A percentile compares a stretch with the other conserved stretches of the same genome.
Evolutionary conservation across 805 yeast species (phyloP).

Genomic region (Kazachstania taianensis): DNA sequence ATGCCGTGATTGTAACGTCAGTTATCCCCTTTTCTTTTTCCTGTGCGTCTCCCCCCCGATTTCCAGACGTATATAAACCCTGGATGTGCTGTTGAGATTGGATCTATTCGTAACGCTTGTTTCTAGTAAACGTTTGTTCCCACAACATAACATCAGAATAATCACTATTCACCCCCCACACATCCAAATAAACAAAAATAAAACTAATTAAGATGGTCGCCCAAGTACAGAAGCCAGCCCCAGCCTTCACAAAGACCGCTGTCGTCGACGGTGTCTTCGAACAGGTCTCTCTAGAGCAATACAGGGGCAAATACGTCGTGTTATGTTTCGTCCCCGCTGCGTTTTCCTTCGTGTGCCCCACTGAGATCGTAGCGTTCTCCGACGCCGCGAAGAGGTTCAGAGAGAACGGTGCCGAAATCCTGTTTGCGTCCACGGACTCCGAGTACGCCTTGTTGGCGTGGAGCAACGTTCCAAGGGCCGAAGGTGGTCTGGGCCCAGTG

Average conservation of each 20-base stretch:
- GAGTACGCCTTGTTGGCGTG: constrained; percentile 96
- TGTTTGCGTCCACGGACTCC: constrained; percentile 97
- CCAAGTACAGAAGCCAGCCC: constrained; percentile 90
- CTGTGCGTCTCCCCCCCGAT: no score
- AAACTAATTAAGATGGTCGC: constrained; percentile 54
- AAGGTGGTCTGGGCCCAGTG: constrained; percentile 96
- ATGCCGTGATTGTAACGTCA: no score
- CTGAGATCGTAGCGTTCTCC: constrained; percentile 97
- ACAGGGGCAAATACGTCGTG: constrained; percentile 96
- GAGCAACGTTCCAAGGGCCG: constrained; percentile 94
- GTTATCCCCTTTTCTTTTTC: no score
- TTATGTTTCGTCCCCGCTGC: constrained; percentile 97
- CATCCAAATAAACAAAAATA: constrained; percentile 3
- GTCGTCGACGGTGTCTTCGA: constrained; percentile 94
- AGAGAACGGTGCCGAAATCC: constrained; percentile 76
- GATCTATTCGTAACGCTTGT: no score
- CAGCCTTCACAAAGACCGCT: constrained; percentile 92
- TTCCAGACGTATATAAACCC: no score
- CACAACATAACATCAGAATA: no score
- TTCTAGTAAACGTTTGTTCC: no score
- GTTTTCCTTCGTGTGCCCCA: constrained; percentile 98
- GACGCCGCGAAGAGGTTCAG: constrained; percentile 87
- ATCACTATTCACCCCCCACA: no score
- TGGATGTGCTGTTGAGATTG: no score
- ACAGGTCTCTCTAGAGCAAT: constrained; percentile 88